Evolutionary conservation across 169 alveolate genomes (phyloP).

Genomic region (Eimeria sp.): DNA sequence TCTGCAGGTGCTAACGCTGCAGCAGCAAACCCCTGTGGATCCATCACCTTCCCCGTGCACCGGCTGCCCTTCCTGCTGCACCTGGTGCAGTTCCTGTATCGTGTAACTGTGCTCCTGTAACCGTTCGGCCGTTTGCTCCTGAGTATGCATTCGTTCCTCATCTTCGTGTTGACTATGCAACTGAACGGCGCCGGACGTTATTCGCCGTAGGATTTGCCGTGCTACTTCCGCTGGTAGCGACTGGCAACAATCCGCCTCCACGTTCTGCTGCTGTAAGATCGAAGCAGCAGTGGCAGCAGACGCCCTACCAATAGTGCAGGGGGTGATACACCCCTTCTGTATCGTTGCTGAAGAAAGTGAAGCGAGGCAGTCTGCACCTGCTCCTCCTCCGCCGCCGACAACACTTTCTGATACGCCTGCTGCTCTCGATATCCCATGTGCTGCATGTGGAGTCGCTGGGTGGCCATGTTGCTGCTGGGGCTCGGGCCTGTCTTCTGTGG

Average conservation of each 20-base stretch:
- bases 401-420: background rate
- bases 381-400: background rate
- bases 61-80: conserved; percentile 30
- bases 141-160: background rate
- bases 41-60: background rate
- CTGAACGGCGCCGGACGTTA: background rate
- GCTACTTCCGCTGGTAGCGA: conserved; percentile 65
- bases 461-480: conserved; percentile 1
- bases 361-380: background rate
- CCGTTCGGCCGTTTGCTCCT: background rate
- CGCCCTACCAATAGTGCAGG: background rate
- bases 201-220: conserved; percentile 60
- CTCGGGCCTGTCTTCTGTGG: background rate
- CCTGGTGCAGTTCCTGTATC: background rate
- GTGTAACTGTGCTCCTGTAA: background rate
- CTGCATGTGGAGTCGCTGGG: background rate
- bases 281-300: conserved; percentile 30
- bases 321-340: background rate
- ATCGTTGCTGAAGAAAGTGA: background rate
- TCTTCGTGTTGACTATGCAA: conserved; percentile 10
- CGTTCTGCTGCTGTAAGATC: background rate
- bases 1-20: conserved; percentile 56
- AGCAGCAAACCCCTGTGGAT: background rate
- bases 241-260: conserved; percentile 29
- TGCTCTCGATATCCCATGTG: background rate